phyloP scores from a whole-genome alignment of 345 rosid genomes.

The Leavenworthia alabamica region DNA sequence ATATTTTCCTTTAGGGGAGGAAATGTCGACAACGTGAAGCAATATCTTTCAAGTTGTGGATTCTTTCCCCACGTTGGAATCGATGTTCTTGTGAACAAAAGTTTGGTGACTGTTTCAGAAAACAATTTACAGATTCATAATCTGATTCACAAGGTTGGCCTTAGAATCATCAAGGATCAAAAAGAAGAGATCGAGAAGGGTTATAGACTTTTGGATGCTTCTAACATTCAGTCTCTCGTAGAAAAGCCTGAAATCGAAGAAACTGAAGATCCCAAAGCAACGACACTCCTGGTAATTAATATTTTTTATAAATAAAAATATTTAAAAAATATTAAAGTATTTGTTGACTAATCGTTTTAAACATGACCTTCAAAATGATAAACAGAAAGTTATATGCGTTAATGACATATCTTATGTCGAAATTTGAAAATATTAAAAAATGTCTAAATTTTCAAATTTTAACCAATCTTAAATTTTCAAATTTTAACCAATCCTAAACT shows the following conservation, averaged over 20 bases:
- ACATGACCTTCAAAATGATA: too few species aligned
- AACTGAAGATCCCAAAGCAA: neutral
- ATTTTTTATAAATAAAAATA: too few species aligned
- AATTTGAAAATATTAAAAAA: too few species aligned
- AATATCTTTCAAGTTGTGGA: slow-evolving; percentile 6
- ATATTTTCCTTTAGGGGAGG: slow-evolving; percentile 15
- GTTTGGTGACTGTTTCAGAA: neutral
- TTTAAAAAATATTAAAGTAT: too few species aligned
- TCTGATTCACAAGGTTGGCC: slow-evolving; percentile 8
- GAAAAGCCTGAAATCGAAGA: neutral
- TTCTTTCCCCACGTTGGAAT: slow-evolving; percentile 16
- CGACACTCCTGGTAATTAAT: neutral
- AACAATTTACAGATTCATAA: slow-evolving; percentile 1
- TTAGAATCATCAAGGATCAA: slow-evolving; percentile 6
- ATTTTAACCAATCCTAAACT: too few species aligned
- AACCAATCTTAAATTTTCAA: too few species aligned
- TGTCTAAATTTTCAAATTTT: too few species aligned
- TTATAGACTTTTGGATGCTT: neutral
- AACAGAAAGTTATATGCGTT: too few species aligned
- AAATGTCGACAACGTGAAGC: neutral
- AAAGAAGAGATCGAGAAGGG: neutral
- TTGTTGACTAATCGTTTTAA: too few species aligned
- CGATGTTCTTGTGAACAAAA: slow-evolving; percentile 24
- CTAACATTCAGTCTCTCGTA: neutral
- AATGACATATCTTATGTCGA: too few species aligned